Evolutionary conservation across 805 yeast genomes (phyloP), one percentile per base, ranked within the genome.

Genomic region (Monosporozyma aquatica): DNA sequence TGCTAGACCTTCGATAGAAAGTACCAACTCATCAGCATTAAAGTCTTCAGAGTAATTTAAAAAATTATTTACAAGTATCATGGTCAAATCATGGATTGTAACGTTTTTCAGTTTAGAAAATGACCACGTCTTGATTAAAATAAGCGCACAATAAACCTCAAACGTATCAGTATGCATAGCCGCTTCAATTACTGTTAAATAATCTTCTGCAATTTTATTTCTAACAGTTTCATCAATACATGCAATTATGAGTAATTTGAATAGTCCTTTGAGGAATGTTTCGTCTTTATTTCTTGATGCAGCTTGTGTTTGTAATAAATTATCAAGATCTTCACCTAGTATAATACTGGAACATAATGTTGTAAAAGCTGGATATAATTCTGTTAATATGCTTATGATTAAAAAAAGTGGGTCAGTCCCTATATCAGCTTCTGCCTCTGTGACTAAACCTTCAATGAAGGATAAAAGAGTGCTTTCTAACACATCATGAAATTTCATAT

Each of bases 81-180:
- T 52, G 17, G 62, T 54, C 18, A 72, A 45, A 2, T 65, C 57
- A 11, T 65, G 54, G 3, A 69, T 38, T 6, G 51, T 46, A 2
- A 59, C 38, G 5, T 56, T 52, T 10, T 55, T 63, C 26, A 67
- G 55, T 33, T 69, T 65, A 0, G 73, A 58, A 43, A 71, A 67
- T 40, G 71, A 70, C 83, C 83, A 78, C 2, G 76, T 58, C 54
- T 80, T 80, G 6, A 76, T 60, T n/a, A 76, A 51, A 3, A 72
- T 71, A 29, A 77, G 52, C 0, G 72, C 65, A 0, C 78, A 61
- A 10, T 68, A 52, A 7, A 66, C 40, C 40, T 59, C 59, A 21
- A 59, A 56, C 2, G 54, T 49, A 7, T 47, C 42, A 21, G 59
- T 35, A 6, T 48, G 48, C 9, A 69, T 43, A 0, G 72, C 70